A percentile compares a stretch with the other conserved stretches of the same genome.
phyloP scores from a whole-genome alignment of 257 asterid genomes.

The Catharanthus roseus region DNA sequence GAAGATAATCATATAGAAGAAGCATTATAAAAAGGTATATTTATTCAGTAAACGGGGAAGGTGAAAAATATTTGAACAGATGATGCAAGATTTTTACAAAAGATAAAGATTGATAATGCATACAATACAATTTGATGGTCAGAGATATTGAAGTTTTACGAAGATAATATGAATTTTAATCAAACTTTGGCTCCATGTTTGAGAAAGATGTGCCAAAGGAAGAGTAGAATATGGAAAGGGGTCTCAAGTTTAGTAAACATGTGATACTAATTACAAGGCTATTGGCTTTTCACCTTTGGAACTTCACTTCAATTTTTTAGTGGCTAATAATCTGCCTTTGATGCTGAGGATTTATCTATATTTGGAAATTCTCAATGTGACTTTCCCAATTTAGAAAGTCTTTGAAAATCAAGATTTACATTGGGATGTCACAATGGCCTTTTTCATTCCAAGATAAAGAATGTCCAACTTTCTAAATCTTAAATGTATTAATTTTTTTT shows the following conservation, averaged over 20 bases:
- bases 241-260: constrained; percentile 27
- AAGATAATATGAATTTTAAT: too few relatives aligned
- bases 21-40: too few relatives aligned
- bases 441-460: too few relatives aligned
- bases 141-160: background rate
- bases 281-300: background rate
- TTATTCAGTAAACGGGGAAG: too few relatives aligned
- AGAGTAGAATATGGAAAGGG: constrained; percentile 18
- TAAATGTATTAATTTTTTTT: too few relatives aligned
- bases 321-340: background rate
- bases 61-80: too few relatives aligned
- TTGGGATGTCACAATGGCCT: too few relatives aligned
- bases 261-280: too few relatives aligned
- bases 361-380: background rate
- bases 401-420: background rate
- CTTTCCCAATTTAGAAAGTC: constrained; percentile 13
- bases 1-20: too few relatives aligned
- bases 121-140: background rate
- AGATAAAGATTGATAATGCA: too few relatives aligned
- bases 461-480: too few relatives aligned
- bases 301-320: constrained; percentile 4
- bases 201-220: background rate
- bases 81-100: background rate
- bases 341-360: background rate
- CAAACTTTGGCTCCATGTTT: background rate